Evolutionary conservation across 1,139 yeast genomes (phyloP).

Genomic region (Diutina catenulata): DNA sequence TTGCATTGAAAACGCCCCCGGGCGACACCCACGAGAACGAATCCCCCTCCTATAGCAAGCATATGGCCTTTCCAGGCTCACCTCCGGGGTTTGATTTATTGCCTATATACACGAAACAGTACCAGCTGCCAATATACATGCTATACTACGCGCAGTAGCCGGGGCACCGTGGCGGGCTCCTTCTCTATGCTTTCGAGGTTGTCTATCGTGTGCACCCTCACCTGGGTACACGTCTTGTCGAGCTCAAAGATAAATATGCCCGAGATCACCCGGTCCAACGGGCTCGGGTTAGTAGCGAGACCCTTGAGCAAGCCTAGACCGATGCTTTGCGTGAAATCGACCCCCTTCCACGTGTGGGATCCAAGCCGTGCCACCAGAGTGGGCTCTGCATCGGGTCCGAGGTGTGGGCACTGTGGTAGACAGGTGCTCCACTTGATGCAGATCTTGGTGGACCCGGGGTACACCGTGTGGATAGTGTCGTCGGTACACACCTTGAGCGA

Average conservation of each 20-base stretch:
- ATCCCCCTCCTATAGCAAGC: no score
- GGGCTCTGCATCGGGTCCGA: slow-evolving; percentile 11
- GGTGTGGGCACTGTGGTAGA: slow-evolving; percentile 36
- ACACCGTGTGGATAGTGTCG: slow-evolving; percentile 21
- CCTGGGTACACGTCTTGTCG: slow-evolving; percentile 41
- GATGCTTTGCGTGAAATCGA: not conserved
- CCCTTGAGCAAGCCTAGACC: not conserved
- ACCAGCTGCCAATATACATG: not conserved
- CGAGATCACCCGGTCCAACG: slow-evolving; percentile 38
- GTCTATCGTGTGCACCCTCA: slow-evolving; percentile 67
- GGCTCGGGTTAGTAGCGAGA: slow-evolving; percentile 5
- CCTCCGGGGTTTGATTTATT: not conserved
- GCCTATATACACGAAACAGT: not conserved
- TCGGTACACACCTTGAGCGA: slow-evolving; percentile 20
- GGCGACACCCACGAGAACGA: no score
- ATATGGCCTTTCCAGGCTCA: not conserved
- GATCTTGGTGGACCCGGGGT: slow-evolving; percentile 38
- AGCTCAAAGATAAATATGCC: slow-evolving; percentile 76
- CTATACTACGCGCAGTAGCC: not conserved
- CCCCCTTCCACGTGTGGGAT: slow-evolving; percentile 1
- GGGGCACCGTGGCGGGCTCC: not conserved
- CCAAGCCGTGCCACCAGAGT: slow-evolving; percentile 2
- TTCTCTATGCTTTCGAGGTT: slow-evolving; percentile 54
- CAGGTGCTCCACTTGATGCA: slow-evolving; percentile 56
- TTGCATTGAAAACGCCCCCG: no score